Percentiles rank a stretch among this genome's conserved stretches.
Evolutionary conservation across 805 yeast species (phyloP).

Genomic region (Candida koratica): DNA sequence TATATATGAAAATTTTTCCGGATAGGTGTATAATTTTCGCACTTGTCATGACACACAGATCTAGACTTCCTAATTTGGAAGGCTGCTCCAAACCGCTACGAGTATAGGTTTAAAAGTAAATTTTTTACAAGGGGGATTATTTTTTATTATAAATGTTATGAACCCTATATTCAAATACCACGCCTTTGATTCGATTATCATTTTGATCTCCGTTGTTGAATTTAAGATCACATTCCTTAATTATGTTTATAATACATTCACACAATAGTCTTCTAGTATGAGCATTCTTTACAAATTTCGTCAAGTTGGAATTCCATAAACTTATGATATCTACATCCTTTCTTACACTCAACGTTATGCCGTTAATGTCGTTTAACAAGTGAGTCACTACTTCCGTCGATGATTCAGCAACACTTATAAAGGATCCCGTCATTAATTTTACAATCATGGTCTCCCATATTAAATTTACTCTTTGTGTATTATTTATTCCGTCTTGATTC

Average conservation of each 20-base stretch:
- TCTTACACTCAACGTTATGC: constrained; percentile 56
- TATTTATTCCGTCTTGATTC: constrained; percentile 18
- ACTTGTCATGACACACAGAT: no score
- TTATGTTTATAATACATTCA: constrained; percentile 43
- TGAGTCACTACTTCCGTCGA: constrained; percentile 34
- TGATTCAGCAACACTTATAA: constrained; percentile 34
- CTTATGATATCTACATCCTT: constrained; percentile 56
- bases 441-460: constrained; percentile 57
- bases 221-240: constrained; percentile 47
- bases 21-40: no score
- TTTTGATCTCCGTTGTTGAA: constrained; percentile 30
- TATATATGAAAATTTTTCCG: no score
- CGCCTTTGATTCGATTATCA: constrained; percentile 42
- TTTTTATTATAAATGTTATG: constrained; percentile 34
- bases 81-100: no score
- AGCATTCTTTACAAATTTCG: constrained; percentile 26
- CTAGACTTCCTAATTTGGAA: no score
- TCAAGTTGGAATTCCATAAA: constrained; percentile 56
- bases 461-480: constrained; percentile 34
- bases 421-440: constrained; percentile 47
- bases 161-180: constrained; percentile 44
- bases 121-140: no score
- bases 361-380: constrained; percentile 51
- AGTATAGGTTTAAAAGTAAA: no score
- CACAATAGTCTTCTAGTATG: constrained; percentile 37